Evolutionary conservation across 2,329 filamentous ascomycete genomes (phyloP).

Genomic region (Trichoderma semiorbis): DNA sequence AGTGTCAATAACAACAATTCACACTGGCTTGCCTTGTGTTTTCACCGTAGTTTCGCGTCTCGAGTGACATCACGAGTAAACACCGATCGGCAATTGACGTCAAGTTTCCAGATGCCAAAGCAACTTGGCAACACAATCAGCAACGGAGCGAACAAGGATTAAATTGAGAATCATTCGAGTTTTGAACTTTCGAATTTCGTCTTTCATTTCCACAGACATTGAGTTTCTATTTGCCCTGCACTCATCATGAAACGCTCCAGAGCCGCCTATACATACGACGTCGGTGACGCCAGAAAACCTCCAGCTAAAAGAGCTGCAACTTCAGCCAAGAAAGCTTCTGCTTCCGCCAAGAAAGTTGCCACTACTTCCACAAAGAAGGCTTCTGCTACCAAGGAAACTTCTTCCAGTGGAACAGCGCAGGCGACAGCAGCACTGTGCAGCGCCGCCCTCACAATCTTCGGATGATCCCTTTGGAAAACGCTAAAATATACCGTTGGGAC

Average conservation of each 20-base stretch:
- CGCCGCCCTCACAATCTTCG: neutral
- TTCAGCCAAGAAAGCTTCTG: neutral
- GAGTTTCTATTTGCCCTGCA: neutral
- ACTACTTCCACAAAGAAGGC: neutral
- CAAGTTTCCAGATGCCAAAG: neutral
- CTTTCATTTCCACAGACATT: neutral
- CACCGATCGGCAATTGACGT: neutral
- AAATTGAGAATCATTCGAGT: neutral
- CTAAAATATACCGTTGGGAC: constrained; percentile 14
- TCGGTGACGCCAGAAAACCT: neutral
- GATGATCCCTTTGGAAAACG: neutral
- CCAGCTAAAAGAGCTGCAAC: constrained; percentile 1
- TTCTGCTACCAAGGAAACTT: neutral
- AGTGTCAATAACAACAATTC: neutral
- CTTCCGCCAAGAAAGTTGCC: neutral
- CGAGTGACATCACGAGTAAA: neutral
- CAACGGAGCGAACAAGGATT: neutral
- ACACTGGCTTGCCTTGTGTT: neutral
- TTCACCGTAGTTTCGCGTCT: neutral
- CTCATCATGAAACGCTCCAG: neutral
- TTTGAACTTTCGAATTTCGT: neutral
- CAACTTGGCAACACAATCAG: neutral
- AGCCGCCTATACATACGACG: neutral
- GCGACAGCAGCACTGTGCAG: neutral
- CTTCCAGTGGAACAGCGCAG: neutral